Evolutionary conservation across 2,329 filamentous ascomycete genomes (phyloP).

Genomic region (Fusarium bulbicola): DNA sequence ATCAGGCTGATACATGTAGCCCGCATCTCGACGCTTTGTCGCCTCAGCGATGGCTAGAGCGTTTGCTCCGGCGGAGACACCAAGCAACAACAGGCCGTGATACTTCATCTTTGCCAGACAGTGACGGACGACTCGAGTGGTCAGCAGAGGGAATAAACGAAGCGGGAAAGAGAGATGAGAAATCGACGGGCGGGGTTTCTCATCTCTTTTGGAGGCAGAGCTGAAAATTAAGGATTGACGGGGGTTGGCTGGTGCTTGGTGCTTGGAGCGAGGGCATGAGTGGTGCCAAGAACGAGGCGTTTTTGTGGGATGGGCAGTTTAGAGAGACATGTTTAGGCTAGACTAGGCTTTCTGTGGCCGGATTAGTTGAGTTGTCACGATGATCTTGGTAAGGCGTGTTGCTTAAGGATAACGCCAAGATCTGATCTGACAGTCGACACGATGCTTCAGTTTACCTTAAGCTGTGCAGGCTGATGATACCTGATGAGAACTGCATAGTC

Average conservation of each 20-base stretch:
- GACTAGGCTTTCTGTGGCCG: not conserved
- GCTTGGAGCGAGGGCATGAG: not conserved
- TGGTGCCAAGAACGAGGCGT: constrained; percentile 24
- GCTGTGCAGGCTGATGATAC: not conserved
- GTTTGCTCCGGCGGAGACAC: not conserved
- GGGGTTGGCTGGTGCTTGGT: not conserved
- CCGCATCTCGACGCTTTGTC: constrained; percentile 6
- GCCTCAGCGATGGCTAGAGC: constrained; percentile 14
- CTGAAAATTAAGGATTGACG: not conserved
- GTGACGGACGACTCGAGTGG: not conserved
- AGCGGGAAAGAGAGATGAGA: not conserved
- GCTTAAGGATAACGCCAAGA: not conserved
- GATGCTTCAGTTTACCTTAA: fast-evolving
- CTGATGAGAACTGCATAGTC: not conserved
- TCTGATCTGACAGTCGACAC: not conserved
- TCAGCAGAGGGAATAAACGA: not conserved
- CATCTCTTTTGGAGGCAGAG: constrained; percentile 1
- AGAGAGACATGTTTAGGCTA: not conserved
- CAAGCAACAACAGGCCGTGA: not conserved
- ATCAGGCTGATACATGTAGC: constrained; percentile 3
- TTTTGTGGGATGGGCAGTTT: not conserved
- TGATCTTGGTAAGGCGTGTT: not conserved
- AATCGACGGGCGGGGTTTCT: constrained; percentile 6
- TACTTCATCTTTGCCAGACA: not conserved
- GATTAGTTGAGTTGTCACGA: not conserved